Evolutionary conservation across 495 filamentous ascomycete species (phyloP), one percentile per base, ranked within the genome.

Genomic region (Neurospora terricola): DNA sequence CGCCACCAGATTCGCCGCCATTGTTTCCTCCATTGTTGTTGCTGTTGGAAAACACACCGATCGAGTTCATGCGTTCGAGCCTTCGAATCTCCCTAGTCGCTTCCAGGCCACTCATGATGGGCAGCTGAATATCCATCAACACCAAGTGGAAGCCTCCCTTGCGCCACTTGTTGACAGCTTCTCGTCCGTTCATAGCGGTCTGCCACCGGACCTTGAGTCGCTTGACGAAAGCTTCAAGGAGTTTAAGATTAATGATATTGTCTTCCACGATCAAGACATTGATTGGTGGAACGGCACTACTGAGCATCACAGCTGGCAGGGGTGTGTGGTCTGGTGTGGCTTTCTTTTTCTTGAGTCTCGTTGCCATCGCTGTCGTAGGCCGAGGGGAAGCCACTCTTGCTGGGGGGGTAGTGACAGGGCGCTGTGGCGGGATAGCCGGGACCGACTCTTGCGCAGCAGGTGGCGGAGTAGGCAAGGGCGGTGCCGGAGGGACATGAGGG

Each of bases 181-280:
- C 94, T 78, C 88, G 90, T 38, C 96, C 96, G 80, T 99, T 97
- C 83, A 94, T 93, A 40, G 96, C 96, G 66, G 94, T 96, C 80
- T 94, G 91, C 96, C 96, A 98, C n/a, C 96, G 91, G 37, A 99
- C 96, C 77, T 96, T 97, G 40, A 99, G 87, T 66, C 95, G 88
- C 80, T 97, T 97, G 88, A 98, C 96, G 80, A 99, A 97, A 0
- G 94, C 94, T 77, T 98, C 96, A 2, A 99, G 83, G 6, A 99
- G 88, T 69, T 92, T 90, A 69, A 98, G 86, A 76, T 99, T 99
- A 86, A 99, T 98, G 73, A 95, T 91, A 80, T 99, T 99, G 83
- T 99, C 96, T 83, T 99, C 96, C 40, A 99, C 96, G 72, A 99
- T 98, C 21, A 99, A 86, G 10, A 98, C 94, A 76, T 97, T 98